A percentile compares a stretch with the other conserved stretches of the same genome.
Evolutionary conservation across 495 filamentous ascomycete genomes (phyloP).

Genomic region (Usnea hakonensis): DNA sequence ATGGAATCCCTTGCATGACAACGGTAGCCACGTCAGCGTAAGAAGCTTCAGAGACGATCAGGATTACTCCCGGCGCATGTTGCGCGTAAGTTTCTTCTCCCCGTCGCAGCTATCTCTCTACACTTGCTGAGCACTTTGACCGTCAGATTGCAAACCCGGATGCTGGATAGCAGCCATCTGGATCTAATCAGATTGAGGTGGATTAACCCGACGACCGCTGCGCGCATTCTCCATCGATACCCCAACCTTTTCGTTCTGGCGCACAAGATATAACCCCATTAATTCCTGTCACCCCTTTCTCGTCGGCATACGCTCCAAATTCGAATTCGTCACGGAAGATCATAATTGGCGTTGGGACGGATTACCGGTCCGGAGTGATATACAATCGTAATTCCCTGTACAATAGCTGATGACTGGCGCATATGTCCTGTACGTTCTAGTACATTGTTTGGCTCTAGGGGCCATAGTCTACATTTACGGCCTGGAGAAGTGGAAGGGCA

Average conservation of each 20-base stretch:
- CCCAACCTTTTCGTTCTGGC: not conserved
- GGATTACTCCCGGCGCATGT: slow-evolving; percentile 51
- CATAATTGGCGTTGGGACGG: slow-evolving; percentile 11
- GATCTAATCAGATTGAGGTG: not conserved
- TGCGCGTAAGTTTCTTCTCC: slow-evolving; percentile 38
- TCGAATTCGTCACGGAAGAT: not conserved
- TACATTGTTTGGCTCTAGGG: slow-evolving; percentile 8
- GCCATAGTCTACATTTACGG: slow-evolving; percentile 10
- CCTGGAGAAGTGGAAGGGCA: slow-evolving; percentile 1
- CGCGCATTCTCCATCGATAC: slow-evolving; percentile 2
- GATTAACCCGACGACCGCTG: not conserved
- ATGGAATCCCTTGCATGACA: slow-evolving; percentile 36
- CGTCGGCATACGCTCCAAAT: slow-evolving; percentile 1
- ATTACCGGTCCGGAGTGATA: slow-evolving; percentile 7
- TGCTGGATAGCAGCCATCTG: slow-evolving; percentile 23
- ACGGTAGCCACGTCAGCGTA: slow-evolving; percentile 43
- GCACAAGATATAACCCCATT: not conserved
- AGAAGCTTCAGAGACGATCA: slow-evolving; percentile 48
- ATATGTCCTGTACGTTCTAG: slow-evolving; percentile 13
- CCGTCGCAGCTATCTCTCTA: not conserved
- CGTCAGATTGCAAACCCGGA: slow-evolving; percentile 49
- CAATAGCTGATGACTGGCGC: slow-evolving; percentile 14
- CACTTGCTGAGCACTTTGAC: slow-evolving; percentile 4
- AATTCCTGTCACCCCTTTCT: not conserved
- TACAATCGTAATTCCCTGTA: slow-evolving; percentile 12